phyloP scores from a whole-genome alignment of 192 early-diverging fungal genomes.

The Coemansia sp. region DNA sequence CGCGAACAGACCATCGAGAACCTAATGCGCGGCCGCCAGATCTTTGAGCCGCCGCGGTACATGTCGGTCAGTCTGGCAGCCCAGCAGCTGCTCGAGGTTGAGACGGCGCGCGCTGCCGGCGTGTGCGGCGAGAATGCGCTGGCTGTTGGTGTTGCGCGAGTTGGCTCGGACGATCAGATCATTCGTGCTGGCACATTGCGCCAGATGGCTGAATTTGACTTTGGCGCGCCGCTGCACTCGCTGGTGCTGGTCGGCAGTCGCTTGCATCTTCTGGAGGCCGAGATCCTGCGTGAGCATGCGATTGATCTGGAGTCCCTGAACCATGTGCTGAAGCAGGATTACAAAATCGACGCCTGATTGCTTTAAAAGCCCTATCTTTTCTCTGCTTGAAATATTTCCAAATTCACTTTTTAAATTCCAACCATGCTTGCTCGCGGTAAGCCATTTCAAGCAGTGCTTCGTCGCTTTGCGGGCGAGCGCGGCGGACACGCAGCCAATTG shows the following conservation, averaged over 20 bases:
- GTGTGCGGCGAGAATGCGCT: constrained; percentile 78
- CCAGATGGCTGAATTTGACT: constrained; percentile 82
- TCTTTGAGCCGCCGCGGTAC: constrained; percentile 97
- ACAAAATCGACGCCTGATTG: constrained; percentile 45
- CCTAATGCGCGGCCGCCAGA: constrained; percentile 85
- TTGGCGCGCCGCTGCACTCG: constrained; percentile 93
- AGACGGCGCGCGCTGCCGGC: constrained; percentile 71
- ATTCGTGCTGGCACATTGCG: constrained; percentile 84
- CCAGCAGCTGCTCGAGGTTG: constrained; percentile 89
- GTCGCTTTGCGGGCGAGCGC: neutral
- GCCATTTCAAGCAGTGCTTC: constrained; percentile 8
- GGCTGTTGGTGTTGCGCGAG: constrained; percentile 87
- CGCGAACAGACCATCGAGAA: constrained; percentile 97
- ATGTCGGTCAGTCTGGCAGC: constrained; percentile 96
- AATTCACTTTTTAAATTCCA: constrained; percentile 2
- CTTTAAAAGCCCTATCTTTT: neutral
- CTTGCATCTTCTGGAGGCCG: constrained; percentile 93
- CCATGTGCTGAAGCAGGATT: constrained; percentile 65
- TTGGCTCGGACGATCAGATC: constrained; percentile 80
- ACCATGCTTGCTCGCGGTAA: constrained; percentile 1
- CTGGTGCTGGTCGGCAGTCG: constrained; percentile 82
- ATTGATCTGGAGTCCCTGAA: constrained; percentile 65
- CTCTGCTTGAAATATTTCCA: neutral
- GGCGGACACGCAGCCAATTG: neutral
- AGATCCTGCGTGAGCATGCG: constrained; percentile 78